Base-by-base conservation (phyloP, 805 yeast species). In the Candida mattraensis region DNA sequence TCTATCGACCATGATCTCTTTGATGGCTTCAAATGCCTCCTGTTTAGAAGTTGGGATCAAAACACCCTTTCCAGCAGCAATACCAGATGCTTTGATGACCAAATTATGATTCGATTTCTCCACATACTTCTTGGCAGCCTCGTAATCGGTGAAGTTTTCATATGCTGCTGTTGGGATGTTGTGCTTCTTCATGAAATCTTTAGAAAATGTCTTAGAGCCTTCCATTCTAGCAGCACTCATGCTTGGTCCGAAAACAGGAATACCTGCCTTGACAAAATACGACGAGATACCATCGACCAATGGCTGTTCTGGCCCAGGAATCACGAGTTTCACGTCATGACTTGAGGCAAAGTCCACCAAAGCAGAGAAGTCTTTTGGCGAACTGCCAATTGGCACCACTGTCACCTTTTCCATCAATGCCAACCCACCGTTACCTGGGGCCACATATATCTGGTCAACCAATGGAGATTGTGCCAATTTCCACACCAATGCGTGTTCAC, bases 241-340 rank as follows among this genome's bases (percentile, higher is more conserved):
- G 24, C 85, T 75, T n/a, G 99, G 99, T 11, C 99, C 99, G 67
- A 93, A 93, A 12, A 89, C 96, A 18, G 96, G 94, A 47, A 93
- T 81, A 47, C 99, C 99, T 33, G 83, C 83, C 40, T 76, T 78
- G 44, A 76, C 67, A 70, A 93, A 88, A 35, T 68, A 67, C 12
- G 80, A 61, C 18, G 89, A 61, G 43, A 93, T 79, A 33, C 99
- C 99, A 54, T 93, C 97, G 20, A 94, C 97, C 44, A 94, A 71
- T 23, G 99, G 98, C 66, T 88, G 96, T 65, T 93, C 99, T n/a
- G 99, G 99, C 21, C 99, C 99, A 23, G 99, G 98, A 28, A 93
- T 71, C 5, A 87, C 98, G 38, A 93, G 69, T 33, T 70, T 74
- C 35, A 93, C 73, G 5, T 74, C 51, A 37, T 89, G 67, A 18